Evolutionary conservation across 257 asterid genomes (phyloP), one percentile per base, ranked within the genome.

Genomic region (Nyctanthes arbortristis): DNA sequence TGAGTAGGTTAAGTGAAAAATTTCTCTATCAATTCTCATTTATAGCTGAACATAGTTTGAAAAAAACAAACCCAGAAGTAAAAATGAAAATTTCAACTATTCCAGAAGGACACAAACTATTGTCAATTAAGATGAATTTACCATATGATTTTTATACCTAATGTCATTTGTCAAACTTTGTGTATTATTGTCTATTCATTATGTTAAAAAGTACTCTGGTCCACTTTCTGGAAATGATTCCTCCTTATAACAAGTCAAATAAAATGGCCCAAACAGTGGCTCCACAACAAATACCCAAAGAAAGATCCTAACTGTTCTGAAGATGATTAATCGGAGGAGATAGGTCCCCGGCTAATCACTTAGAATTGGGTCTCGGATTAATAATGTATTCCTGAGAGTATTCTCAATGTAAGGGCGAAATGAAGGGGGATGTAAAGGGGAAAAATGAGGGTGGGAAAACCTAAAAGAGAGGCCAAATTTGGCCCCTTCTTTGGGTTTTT

Each of bases 211-310:
- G n/a, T n/a, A n/a, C n/a, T n/a, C n/a, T 43, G 5, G 10, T 43
- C 14, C 9, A 24, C 22, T n/a, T 43, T 49, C 7, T 9, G 16
- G 59, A 52, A 5, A 2, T 30, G 8, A 20, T 10, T 52, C 59
- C 59, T 24, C 59, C 31, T 4, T n/a, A 6, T 14, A 55, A 54
- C n/a, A 35, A 54, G 60, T 55, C 70, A 36, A 71, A 36, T 28
- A 35, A 70, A 52, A 63, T 36, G 31, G 70, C 55, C 74, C 76
- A 71, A 71, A 35, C 64, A 27, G 25, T 14, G 7, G 9, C 57
- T 67, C 27, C 63, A 25, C 33, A 24, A 52, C 24, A 52, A 52
- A 52, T 52, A 25, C 30, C 13, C 24, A 24, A 22, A 7, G 24
- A 49, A 52, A 22, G 24, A 7, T 31, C 24, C n/a, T 3, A 22